Percentiles rank a stretch among this genome's conserved stretches.
phyloP scores from a whole-genome alignment of 2,329 filamentous ascomycete genomes.

The Laburnicola sp. region DNA sequence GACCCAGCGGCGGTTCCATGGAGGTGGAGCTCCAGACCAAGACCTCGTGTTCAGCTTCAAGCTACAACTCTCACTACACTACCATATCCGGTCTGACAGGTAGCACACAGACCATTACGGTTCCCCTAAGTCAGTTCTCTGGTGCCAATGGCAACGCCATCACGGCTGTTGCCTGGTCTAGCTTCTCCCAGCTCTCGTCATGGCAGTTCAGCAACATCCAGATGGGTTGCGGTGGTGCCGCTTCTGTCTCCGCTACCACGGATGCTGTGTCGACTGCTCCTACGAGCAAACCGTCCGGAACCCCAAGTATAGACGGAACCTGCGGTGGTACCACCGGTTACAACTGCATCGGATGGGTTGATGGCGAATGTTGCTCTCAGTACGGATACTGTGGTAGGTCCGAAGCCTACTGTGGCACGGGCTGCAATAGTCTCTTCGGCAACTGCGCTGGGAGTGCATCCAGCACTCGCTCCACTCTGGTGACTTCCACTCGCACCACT shows the following conservation, averaged over 20 bases:
- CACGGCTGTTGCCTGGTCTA: slow-evolving; percentile 50
- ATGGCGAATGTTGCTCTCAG: slow-evolving; percentile 4
- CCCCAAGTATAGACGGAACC: neutral
- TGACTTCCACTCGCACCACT: slow-evolving; percentile 20
- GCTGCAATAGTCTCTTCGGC: slow-evolving; percentile 2
- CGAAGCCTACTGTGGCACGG: neutral
- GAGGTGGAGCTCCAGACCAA: slow-evolving; percentile 55
- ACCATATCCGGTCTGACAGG: slow-evolving; percentile 55
- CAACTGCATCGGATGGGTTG: slow-evolving; percentile 3
- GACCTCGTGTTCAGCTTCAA: slow-evolving; percentile 48
- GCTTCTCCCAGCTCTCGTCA: slow-evolving; percentile 44
- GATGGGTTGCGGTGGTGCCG: slow-evolving; percentile 47
- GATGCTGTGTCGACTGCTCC: neutral
- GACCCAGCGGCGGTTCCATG: slow-evolving; percentile 47
- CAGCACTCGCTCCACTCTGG: slow-evolving; percentile 19
- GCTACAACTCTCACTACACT: slow-evolving; percentile 51
- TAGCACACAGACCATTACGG: slow-evolving; percentile 53
- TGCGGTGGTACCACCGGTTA: neutral
- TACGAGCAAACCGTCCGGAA: slow-evolving; percentile 4
- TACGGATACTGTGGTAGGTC: neutral
- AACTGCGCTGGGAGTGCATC: slow-evolving; percentile 4
- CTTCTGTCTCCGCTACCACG: slow-evolving; percentile 5
- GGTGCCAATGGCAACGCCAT: slow-evolving; percentile 57
- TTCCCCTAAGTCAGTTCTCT: slow-evolving; percentile 55
- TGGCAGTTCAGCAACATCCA: slow-evolving; percentile 57